Percentiles rank a stretch among this genome's conserved stretches.
Evolutionary conservation across 345 rosid genomes (phyloP).

Genomic region (Noccaea bulbosa): DNA sequence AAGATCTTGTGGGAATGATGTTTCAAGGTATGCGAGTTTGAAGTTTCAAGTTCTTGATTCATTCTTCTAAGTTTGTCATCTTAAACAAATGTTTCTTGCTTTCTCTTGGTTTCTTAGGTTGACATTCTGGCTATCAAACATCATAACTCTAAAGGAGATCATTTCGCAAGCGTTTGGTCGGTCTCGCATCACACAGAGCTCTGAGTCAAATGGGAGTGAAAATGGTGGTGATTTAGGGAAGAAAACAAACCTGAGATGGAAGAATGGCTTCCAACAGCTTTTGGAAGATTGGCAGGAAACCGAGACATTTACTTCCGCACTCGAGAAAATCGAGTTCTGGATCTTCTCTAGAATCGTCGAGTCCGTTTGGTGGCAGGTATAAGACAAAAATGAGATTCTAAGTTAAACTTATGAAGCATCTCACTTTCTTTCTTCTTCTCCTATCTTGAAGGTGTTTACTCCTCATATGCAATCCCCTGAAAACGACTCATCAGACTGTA

Average conservation of each 20-base stretch:
- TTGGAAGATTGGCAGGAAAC: slow-evolving; percentile 92
- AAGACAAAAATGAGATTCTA: background rate
- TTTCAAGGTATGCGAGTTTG: slow-evolving; percentile 61
- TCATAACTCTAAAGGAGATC: slow-evolving; percentile 78
- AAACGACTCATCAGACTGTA: slow-evolving; percentile 48
- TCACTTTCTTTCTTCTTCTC: slow-evolving; percentile 8
- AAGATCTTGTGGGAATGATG: slow-evolving; percentile 90
- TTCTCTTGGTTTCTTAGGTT: slow-evolving; percentile 54
- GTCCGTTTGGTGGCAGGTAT: slow-evolving; percentile 99
- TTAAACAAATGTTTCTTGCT: slow-evolving; percentile 22
- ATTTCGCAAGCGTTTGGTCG: slow-evolving; percentile 76
- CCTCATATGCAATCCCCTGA: slow-evolving; percentile 86
- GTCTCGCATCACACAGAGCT: slow-evolving; percentile 49
- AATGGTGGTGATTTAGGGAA: slow-evolving; percentile 24
- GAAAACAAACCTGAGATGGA: slow-evolving; percentile 39
- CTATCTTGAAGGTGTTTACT: slow-evolving; percentile 70
- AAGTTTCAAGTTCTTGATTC: slow-evolving; percentile 17
- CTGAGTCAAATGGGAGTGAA: slow-evolving; percentile 52
- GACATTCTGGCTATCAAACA: slow-evolving; percentile 91
- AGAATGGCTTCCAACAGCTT: slow-evolving; percentile 54
- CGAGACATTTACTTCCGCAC: slow-evolving; percentile 72
- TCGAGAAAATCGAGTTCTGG: slow-evolving; percentile 90
- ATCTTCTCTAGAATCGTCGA: slow-evolving; percentile 86
- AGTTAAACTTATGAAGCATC: slow-evolving; percentile 26
- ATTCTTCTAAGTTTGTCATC: background rate